phyloP scores from a whole-genome alignment of 1,139 yeast genomes.

The Scheffersomyces parashehatae region DNA sequence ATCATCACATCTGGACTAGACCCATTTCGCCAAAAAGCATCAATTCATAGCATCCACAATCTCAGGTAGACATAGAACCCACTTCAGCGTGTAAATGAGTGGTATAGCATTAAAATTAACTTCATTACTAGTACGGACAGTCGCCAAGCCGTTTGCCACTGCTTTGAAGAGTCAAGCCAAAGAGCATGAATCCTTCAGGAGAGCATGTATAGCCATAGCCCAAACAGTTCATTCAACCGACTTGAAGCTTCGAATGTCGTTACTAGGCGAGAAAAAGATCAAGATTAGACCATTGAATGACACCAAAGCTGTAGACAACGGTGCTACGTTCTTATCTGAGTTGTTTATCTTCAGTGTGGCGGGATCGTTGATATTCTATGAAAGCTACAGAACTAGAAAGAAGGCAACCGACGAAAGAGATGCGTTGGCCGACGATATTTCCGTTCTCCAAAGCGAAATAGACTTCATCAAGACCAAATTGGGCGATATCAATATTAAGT shows the following conservation, averaged over 20 bases:
- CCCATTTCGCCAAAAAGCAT: no score
- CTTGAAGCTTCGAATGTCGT: constrained; percentile 57
- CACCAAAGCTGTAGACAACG: constrained; percentile 78
- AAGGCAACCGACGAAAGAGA: constrained; percentile 66
- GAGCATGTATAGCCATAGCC: constrained; percentile 67
- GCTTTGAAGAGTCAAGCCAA: constrained; percentile 74
- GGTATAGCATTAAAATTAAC: constrained; percentile 75
- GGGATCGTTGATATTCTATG: constrained; percentile 75
- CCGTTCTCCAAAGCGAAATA: constrained; percentile 68
- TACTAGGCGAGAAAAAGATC: constrained; percentile 59
- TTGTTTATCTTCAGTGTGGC: constrained; percentile 77
- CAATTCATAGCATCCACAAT: no score
- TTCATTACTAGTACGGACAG: constrained; percentile 70
- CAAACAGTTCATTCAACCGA: constrained; percentile 74
- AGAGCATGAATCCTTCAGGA: constrained; percentile 66
- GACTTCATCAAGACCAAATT: constrained; percentile 57
- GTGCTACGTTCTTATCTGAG: constrained; percentile 80
- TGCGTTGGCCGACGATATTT: constrained; percentile 66
- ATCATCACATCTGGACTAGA: no score
- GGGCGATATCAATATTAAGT: constrained; percentile 35
- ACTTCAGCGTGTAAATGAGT: constrained; percentile 29
- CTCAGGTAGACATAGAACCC: no score
- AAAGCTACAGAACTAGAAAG: constrained; percentile 65
- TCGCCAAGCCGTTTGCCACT: constrained; percentile 81
- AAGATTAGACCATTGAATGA: constrained; percentile 81